Base-by-base conservation (phyloP, 352 stramenopile species). In the Elongisporangium undulatum region DNA sequence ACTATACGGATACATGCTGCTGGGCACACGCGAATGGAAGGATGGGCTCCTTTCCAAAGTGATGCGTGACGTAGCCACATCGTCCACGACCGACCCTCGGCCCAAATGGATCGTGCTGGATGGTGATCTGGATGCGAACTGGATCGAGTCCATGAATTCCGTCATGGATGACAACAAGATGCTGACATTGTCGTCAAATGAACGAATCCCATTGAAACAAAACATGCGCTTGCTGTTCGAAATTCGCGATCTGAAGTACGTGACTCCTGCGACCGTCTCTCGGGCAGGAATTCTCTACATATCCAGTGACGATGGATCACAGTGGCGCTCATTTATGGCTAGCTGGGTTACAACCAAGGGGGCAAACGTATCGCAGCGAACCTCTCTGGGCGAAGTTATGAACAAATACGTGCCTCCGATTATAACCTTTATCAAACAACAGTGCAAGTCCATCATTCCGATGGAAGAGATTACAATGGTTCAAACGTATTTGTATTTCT, bases 81-180 rank as follows among this genome's bases (percentile, higher is more conserved):
- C 64, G 12, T 81, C 82, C 0, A 53, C 58, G 1, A 83, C 84
- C 49, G 84, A 96, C 23, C 55, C 80, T 7, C 74, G 76, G 0
- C 79, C 88, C 19, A 98, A 98, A 67, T 99, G 96, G 96, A 94
- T 99, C 61, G 77, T 99, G 9, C 69, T 99, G n/a, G 96, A 99
- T 64, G 96, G 85, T 12, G 85, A 93, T 55, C 51, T 94, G 21
- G 85, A 94, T 53, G 85, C 85, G 10, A 93, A 93, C 67, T 94
- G 85, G 85, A 93, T 94, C 52, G 85, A 94, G 57, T 89, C 77
- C n/a, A 94, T 96, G 85, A 96, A 96, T 70, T 91, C 80, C 15
- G 85, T 94, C 45, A 94, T 96, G 85, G 87, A 96, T 59, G 85
- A 96, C 69, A 96, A 94, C 66, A 95, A 93, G 57, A 92, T 87